Evolutionary conservation across 352 stramenopile genomes (phyloP), one percentile per base, ranked within the genome.

Genomic region (Albugo candida): DNA sequence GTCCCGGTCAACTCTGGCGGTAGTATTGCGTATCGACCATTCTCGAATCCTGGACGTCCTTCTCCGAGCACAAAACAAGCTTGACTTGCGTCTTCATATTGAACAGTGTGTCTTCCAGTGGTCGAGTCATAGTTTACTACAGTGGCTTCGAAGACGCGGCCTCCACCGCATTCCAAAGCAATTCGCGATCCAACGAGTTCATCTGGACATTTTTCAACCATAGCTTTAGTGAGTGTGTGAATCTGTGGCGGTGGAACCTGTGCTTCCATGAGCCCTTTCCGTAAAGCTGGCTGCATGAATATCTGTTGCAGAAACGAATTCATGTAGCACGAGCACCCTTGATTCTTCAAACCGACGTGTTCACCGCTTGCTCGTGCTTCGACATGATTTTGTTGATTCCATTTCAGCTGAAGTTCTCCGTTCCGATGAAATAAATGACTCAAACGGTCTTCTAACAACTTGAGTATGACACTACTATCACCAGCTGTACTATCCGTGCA

Each of bases 311-410:
- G 65, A 14, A 99, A 86, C 0, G 92, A 98, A 59, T 99, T 99
- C 88, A 99, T 98, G 73, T 99, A 99, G 71, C 96, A 99, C 10
- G 95, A 99, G 60, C 92, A 98, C 42, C 95, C 96, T 57, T 98
- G 93, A 58, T 99, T 99, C 61, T 97, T 96, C 0, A 99, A 64
- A 2, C 95, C 96, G 13, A 94, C 85, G 41, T 89, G 67, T 41
- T 92, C 79, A 10, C 71, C 79, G 36, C 68, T 87, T 11, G 72
- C 74, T 21, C 79, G 67, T 8, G 76, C 83, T 55, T 88, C 75
- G 18, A 88, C 65, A 48, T 82, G 81, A 36, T 64, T 82, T 47
- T 92, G 76, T 62, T 89, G 79, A 5, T 70, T 74, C 79, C 79
- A 92, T 44, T 82, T 83, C 13, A 63, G 61, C 13, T 73, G 61